Base-by-base conservation (phyloP, 768 basidiomycete genomes). In the Leccinum subtestaceum region DNA sequence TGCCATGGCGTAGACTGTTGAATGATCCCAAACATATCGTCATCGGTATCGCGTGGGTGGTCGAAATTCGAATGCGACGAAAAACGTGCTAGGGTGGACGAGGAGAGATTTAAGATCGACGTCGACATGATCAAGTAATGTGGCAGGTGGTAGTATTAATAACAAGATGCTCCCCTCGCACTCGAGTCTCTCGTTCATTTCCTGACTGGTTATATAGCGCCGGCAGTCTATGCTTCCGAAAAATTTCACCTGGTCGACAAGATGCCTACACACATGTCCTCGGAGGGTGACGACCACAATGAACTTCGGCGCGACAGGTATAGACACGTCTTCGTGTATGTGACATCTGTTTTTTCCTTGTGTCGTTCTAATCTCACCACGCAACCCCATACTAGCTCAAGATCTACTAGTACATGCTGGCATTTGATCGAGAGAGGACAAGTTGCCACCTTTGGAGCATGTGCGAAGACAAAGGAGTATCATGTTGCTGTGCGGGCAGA, bases 381-480 rank as follows among this genome's bases (percentile, higher is more conserved):
- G 17, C 27, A 9, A 32, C 29, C 50, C 9, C 29, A 10, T 15
- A 68, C 21, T 21, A 21, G 61, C 55, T 46, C 69, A 70, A 60
- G 72, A 74, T 36, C 63, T 55, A 27, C 27, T 21, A 21, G 21
- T 27, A 6, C 73, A 70, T 45, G 10, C 47, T 1, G 74, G 73
- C 43, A 60, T 60, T 17, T 57, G 58, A 23, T 57, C 65, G 43
- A 62, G 62, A 79, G 82, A 83, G 36, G 84, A 87, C 32, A 79
- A 81, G 57, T 64, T 91, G 23, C 79, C 88, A 5, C 89, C 89
- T 1, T 74, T 91, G 38, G 89, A 91, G 72, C 80, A 82, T 63
- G 89, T 87, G 34, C 76, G 84, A 57, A 79, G 85, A 53, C 80
- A 79, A 60, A 60, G 76, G 62, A 79, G 74, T 53, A 63, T 29